Percentiles rank a stretch among this genome's conserved stretches.
phyloP scores from a whole-genome alignment of 2,329 filamentous ascomycete genomes.

The Curvularia sp. region DNA sequence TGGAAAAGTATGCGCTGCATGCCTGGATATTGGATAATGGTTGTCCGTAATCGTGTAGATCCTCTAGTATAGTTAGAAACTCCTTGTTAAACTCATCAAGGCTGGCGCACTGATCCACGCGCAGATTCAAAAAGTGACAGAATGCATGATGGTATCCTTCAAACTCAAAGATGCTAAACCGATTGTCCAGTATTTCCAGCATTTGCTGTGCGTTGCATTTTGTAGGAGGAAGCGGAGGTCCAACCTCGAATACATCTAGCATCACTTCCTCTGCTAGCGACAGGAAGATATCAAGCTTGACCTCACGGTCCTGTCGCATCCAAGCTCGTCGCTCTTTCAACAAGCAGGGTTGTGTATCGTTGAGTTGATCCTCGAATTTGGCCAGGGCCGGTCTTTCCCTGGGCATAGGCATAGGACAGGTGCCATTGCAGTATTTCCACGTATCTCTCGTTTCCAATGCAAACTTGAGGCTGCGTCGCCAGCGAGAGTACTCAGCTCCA shows the following conservation, averaged over 20 bases:
- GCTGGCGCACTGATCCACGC: slow-evolving; percentile 43
- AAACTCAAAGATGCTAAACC: slow-evolving; percentile 41
- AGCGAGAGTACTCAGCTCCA: slow-evolving; percentile 43
- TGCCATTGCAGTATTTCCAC: slow-evolving; percentile 46
- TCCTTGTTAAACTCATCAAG: slow-evolving; percentile 47
- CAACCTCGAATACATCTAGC: slow-evolving; percentile 46
- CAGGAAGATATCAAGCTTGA: slow-evolving; percentile 48
- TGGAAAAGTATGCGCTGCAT: slow-evolving; percentile 49
- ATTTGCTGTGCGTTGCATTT: slow-evolving; percentile 44
- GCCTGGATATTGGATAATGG: slow-evolving; percentile 46
- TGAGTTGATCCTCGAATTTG: slow-evolving; percentile 25
- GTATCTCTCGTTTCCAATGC: slow-evolving; percentile 41
- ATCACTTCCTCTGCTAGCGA: slow-evolving; percentile 48
- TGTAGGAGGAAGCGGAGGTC: slow-evolving; percentile 43
- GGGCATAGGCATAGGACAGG: slow-evolving; percentile 46
- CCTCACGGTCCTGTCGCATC: slow-evolving; percentile 47
- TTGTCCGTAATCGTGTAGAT: slow-evolving; percentile 44
- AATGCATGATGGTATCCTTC: slow-evolving; percentile 48
- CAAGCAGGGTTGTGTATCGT: slow-evolving; percentile 39
- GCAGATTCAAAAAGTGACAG: slow-evolving; percentile 49
- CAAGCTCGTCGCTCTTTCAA: slow-evolving; percentile 46
- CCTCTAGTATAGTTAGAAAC: slow-evolving; percentile 41
- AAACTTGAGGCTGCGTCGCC: slow-evolving; percentile 42
- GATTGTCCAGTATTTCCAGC: slow-evolving; percentile 40
- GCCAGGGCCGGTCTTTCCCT: slow-evolving; percentile 29